Base-by-base conservation (phyloP, 2,329 filamentous ascomycete genomes). In the Leptodontidium sp. region DNA sequence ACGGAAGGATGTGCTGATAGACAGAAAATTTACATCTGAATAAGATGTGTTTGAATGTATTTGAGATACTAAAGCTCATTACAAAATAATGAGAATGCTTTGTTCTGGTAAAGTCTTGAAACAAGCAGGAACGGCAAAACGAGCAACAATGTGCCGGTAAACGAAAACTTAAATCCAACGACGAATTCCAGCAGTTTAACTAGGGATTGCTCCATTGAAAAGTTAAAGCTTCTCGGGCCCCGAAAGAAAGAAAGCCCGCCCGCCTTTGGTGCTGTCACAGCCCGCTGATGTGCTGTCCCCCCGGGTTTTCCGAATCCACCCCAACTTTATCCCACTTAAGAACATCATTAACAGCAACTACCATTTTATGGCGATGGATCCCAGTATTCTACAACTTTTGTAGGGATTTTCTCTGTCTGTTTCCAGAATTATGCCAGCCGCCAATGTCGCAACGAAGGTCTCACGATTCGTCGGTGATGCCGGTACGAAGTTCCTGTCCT, bases 401-500 rank as follows among this genome's bases (percentile, higher is more conserved):
- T 8, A 26, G 15, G 9, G 24, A 3, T 32, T 32, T 32, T 32
- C 29, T 32, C 29, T 32, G 29, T 32, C 29, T 32, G 9, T n/a
- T 32, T 47, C 1, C 15, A 26, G 8, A 8, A 61, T n/a, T 17
- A 49, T 58, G 63, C 4, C 62, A 15, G 5, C 15, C 4, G 21
- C 52, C 4, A 59, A 47, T 11, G 24, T 38, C 40, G 14, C 50
- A 11, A 53, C 17, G 14, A 43, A 61, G 15, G 6, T 66, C 17
- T 38, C 64, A 6, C 57, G 49, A 32, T 66, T 66, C n/a, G 55
- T 61, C n/a, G 55, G 64, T n/a, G n/a, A 53, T 32, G 55, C 64
- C 29, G 64, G 64, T 66, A 66, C 7, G 32, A 14, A 29, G 14
- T 8, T 24, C 12, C 29, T 21, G 14, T 32, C 24, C 35, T 26